A percentile compares a stretch with the other conserved stretches of the same genome.
Conservation (phyloP, 202 grass and related monocot genomes). For the Setaria italica region DNA sequence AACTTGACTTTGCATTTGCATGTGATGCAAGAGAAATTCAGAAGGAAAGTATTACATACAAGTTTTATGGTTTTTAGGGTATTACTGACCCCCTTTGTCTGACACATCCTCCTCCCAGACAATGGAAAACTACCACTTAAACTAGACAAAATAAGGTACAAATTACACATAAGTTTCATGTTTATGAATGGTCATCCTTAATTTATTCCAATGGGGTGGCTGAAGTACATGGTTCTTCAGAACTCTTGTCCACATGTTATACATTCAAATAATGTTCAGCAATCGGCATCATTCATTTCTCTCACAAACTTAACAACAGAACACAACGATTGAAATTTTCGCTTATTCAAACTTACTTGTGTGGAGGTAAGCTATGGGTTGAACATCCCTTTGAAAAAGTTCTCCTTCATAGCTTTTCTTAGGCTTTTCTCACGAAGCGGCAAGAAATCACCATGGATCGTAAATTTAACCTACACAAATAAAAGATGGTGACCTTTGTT, state of each 20-base stretch:
- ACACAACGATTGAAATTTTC: neutral
- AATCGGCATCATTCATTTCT: neutral
- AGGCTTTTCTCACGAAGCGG: slow-evolving; percentile 66
- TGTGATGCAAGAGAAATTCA: slow-evolving; percentile 9
- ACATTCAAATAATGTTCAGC: neutral
- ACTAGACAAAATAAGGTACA: slow-evolving; percentile 1
- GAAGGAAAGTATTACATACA: neutral
- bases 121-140: neutral
- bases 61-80: neutral
- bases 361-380: slow-evolving; percentile 64
- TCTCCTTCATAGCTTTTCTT: slow-evolving; percentile 72
- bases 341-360: slow-evolving; percentile 57
- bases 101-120: neutral
- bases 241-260: neutral
- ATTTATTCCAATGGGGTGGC: neutral
- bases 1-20: slow-evolving; percentile 20
- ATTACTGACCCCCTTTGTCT: neutral
- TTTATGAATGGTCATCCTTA: neutral
- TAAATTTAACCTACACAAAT: slow-evolving; percentile 75
- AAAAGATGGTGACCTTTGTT: slow-evolving; percentile 22
- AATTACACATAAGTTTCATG: neutral
- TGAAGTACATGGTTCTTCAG: neutral
- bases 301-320: slow-evolving; percentile 6
- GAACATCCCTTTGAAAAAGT: slow-evolving; percentile 73
- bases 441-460: slow-evolving; percentile 70